These are phyloP conservation scores for Triticum turgidum DNA, from an alignment of 176 grass and related monocot species.

Conservation along the genomic window DNA sequence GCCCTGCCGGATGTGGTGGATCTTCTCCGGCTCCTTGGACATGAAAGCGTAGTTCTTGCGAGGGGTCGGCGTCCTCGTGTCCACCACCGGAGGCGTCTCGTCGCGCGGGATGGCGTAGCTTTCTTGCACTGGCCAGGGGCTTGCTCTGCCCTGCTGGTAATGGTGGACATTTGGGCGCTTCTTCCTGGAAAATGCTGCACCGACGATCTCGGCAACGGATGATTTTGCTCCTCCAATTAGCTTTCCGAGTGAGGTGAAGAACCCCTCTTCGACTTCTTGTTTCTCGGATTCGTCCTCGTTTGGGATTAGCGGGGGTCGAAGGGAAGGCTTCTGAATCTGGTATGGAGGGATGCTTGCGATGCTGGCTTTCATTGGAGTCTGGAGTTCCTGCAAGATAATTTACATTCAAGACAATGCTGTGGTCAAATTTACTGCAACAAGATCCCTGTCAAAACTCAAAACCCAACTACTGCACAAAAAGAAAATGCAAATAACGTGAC, in stretches of 20 bases:
- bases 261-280: constrained; percentile 60
- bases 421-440: neutral
- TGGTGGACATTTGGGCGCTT: constrained; percentile 43
- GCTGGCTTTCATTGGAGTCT: constrained; percentile 42
- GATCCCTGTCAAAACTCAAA: neutral
- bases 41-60: constrained; percentile 79
- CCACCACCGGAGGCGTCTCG: constrained; percentile 56
- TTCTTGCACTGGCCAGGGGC: constrained; percentile 52
- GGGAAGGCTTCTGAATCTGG: constrained; percentile 59
- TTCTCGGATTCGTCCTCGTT: constrained; percentile 54
- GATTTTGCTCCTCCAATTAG: constrained; percentile 55
- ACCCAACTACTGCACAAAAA: neutral
- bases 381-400: constrained; percentile 43
- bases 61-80: constrained; percentile 56
- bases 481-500: neutral
- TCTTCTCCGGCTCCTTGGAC: constrained; percentile 72
- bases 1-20: constrained; percentile 73
- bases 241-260: constrained; percentile 57
- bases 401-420: constrained; percentile 36
- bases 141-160: constrained; percentile 28
- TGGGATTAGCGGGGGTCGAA: constrained; percentile 59
- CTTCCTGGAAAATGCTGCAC: constrained; percentile 58
- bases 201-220: constrained; percentile 46
- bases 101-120: constrained; percentile 61
- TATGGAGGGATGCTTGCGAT: constrained; percentile 63